Conservation (phyloP, 2,329 filamentous ascomycete species). For the Xylaria sp. region DNA sequence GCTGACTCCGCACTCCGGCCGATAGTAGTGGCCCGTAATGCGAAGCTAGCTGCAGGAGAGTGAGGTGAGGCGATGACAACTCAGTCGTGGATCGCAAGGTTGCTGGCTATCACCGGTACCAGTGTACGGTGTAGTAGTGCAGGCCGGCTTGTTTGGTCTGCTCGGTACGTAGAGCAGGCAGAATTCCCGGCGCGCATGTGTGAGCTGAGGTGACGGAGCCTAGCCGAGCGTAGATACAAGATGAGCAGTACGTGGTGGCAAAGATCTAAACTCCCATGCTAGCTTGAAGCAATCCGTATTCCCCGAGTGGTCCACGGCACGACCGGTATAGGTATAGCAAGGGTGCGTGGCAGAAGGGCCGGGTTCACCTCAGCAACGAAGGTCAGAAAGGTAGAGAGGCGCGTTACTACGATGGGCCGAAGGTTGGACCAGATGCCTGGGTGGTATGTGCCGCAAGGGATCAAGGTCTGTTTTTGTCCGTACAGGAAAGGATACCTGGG, state of each 20-base stretch:
- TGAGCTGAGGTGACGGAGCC: conserved; percentile 12
- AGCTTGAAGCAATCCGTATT: conserved; percentile 39
- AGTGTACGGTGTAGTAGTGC: conserved; percentile 21
- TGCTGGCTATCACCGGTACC: conserved; percentile 9
- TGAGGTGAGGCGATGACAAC: conserved; percentile 26
- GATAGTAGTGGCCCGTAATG: conserved; percentile 22
- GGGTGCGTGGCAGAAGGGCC: conserved; percentile 36
- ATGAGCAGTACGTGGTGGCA: conserved; percentile 34
- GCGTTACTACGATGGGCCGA: conserved; percentile 10
- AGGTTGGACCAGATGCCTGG: conserved; percentile 4
- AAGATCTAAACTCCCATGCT: conserved; percentile 36
- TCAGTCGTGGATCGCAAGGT: conserved; percentile 15
- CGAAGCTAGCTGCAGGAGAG: conserved; percentile 26
- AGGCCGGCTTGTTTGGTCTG: conserved; percentile 4
- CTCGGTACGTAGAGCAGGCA: neutral
- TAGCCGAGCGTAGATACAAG: conserved; percentile 9
- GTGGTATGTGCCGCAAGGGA: conserved; percentile 25
- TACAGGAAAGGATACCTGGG: conserved; percentile 24
- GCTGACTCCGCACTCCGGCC: conserved; percentile 26
- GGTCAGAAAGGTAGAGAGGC: neutral
- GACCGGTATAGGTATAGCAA: conserved; percentile 28
- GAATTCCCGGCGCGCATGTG: conserved; percentile 24
- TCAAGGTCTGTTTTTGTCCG: conserved; percentile 23
- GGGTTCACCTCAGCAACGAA: conserved; percentile 26
- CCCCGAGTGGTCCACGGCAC: conserved; percentile 45